Evolutionary conservation across 352 stramenopile genomes (phyloP).

Genomic region (Globisporangium cystogenes): DNA sequence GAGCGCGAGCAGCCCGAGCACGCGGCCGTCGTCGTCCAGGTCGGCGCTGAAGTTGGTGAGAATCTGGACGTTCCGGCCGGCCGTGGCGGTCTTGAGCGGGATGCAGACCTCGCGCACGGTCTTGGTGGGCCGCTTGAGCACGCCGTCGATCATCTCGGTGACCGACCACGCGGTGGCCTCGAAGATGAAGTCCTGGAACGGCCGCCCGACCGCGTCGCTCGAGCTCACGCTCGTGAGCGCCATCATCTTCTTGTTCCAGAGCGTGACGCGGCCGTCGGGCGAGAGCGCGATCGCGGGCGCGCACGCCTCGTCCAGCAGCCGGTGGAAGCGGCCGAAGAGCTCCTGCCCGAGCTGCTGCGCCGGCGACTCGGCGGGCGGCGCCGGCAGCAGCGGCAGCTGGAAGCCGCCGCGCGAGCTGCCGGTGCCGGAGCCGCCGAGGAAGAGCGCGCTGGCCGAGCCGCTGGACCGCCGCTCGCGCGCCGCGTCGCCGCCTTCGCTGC

Average conservation of each 20-base stretch:
- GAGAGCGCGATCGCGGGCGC: slow-evolving; percentile 42
- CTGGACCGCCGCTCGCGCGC: not conserved
- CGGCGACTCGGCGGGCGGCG: slow-evolving; percentile 2
- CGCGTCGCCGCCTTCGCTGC: not conserved
- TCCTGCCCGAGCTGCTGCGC: slow-evolving; percentile 7
- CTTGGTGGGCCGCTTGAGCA: slow-evolving; percentile 12
- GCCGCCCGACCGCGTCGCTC: slow-evolving; percentile 22
- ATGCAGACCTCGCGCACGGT: slow-evolving; percentile 37
- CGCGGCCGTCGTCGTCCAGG: slow-evolving; percentile 7
- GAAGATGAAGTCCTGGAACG: slow-evolving; percentile 32
- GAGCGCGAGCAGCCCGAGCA: slow-evolving; percentile 16
- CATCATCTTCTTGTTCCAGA: slow-evolving; percentile 64
- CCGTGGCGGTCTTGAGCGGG: slow-evolving; percentile 15
- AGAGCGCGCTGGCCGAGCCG: not conserved
- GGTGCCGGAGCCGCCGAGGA: too few species aligned
- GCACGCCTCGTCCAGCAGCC: slow-evolving; percentile 46
- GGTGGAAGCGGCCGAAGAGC: slow-evolving; percentile 26
- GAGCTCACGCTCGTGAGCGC: slow-evolving; percentile 28
- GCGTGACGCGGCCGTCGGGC: slow-evolving; percentile 32
- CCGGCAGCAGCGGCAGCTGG: slow-evolving; percentile 1
- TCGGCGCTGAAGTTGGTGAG: slow-evolving; percentile 44
- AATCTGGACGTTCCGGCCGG: slow-evolving; percentile 22
- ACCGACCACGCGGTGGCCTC: slow-evolving; percentile 15
- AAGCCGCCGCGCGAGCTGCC: slow-evolving; percentile 4
- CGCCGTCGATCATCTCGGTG: slow-evolving; percentile 10